Base-by-base conservation (phyloP, 495 filamentous ascomycete genomes). In the Hypoxylon trugodes region DNA sequence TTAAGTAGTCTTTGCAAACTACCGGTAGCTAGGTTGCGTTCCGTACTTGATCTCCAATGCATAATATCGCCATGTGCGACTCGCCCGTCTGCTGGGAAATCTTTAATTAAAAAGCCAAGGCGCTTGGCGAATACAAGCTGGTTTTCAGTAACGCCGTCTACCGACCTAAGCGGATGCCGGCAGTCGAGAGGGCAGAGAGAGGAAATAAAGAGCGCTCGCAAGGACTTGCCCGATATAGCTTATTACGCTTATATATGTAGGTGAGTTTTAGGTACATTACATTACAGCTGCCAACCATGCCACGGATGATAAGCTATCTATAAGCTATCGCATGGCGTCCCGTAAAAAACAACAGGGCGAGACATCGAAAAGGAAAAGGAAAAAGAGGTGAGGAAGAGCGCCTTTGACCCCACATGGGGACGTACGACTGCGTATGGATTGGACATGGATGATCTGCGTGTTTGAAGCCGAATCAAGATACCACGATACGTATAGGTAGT, bases 161-260 rank as follows among this genome's bases (percentile, higher is more conserved):
- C 56, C 33, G 50, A 61, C 18, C 43, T 16, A 48, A 41, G 57
- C 63, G 63, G 63, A 61, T 57, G 46, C 40, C 63, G 63, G 63
- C 63, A 66, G 40, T 61, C 38, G 28, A 51, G 21, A 48, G 28
- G 28, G 28, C 10, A 15, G 56, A 43, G 45, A 40, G n/a, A 38
- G 53, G 7, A 52, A 48, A 54, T 21, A 40, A 54, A 36, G 38
- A 46, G 61, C n/a, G n/a, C 22, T 66, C 70, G 70, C 70, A 58
- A 70, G 70, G 70, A 72, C 70, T 66, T 72, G 60, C 70, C 70
- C 36, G 45, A 72, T 62, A 19, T 19, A 63, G 60, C 37, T 32
- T 61, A 2, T 52, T 25, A 61, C 64, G 64, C 64, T 62, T 59
- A 62, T 58, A 66, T n/a, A n/a, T n/a, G n/a, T n/a, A n/a, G n/a